Conservation (phyloP, 257 asterid genomes). For the Forsythia viridissima region DNA sequence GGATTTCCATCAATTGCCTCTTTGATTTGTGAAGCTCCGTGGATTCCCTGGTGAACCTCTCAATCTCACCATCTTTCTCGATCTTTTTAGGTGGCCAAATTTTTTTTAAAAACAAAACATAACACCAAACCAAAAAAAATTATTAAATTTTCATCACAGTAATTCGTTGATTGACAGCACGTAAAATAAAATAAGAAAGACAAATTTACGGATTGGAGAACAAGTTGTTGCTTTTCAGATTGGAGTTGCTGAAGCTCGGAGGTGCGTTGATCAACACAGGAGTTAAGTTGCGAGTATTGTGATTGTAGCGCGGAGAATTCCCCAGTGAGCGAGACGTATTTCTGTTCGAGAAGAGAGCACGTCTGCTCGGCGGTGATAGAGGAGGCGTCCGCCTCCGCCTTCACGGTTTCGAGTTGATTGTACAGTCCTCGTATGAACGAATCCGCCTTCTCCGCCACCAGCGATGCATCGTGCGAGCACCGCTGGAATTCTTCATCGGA, state of each 20-base stretch:
- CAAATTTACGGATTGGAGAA: constrained; percentile 57
- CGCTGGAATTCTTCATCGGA: constrained; percentile 74
- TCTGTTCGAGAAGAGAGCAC: constrained; percentile 80
- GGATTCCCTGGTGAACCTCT: constrained; percentile 63
- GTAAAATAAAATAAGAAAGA: neutral
- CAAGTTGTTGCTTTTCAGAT: constrained; percentile 59
- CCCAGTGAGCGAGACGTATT: constrained; percentile 63
- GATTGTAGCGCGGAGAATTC: constrained; percentile 61
- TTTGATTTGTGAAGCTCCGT: constrained; percentile 77
- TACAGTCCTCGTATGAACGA: constrained; percentile 61
- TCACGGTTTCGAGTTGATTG: constrained; percentile 69
- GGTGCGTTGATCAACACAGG: constrained; percentile 51
- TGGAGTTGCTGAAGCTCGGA: constrained; percentile 52
- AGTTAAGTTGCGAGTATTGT: constrained; percentile 45
- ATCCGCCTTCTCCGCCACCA: constrained; percentile 86
- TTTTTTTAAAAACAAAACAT: neutral
- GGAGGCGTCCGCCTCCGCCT: constrained; percentile 87
- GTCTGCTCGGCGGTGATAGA: constrained; percentile 89
- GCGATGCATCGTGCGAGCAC: constrained; percentile 54
- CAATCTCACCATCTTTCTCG: constrained; percentile 81
- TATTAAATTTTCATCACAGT: constrained; percentile 9
- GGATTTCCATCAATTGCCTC: constrained; percentile 82
- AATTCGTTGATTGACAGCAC: neutral
- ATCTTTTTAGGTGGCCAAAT: constrained; percentile 36
- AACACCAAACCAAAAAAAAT: neutral